phyloP scores from a whole-genome alignment of 176 grass and related monocot species.

The Avena eriantha region DNA sequence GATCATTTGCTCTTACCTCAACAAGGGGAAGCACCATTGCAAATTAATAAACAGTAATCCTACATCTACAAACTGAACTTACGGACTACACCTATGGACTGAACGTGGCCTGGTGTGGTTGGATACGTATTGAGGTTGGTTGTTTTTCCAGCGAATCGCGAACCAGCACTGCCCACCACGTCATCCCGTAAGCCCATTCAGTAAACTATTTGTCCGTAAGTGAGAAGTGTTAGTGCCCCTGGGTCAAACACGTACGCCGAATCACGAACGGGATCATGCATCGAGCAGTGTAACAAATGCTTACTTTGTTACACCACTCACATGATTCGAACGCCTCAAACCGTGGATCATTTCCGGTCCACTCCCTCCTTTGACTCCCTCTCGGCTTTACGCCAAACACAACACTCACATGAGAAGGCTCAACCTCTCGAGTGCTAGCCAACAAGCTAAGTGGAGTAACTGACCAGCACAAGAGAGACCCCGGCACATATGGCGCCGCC shows the following conservation, averaged over 20 bases:
- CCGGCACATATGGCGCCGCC: constrained; percentile 16
- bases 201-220: too few species aligned
- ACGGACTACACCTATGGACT: too few species aligned
- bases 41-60: too few species aligned
- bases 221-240: too few species aligned
- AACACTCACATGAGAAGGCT: neutral
- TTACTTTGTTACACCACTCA: neutral
- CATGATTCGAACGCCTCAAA: neutral
- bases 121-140: too few species aligned
- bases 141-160: too few species aligned
- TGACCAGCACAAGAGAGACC: neutral
- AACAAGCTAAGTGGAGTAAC: neutral
- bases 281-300: neutral
- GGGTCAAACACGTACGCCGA: neutral
- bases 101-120: too few species aligned
- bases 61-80: too few species aligned
- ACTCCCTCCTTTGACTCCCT: neutral
- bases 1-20: too few species aligned
- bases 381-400: neutral
- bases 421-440: neutral
- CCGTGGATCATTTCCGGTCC: neutral
- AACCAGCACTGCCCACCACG: too few species aligned
- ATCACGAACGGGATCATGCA: neutral
- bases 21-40: too few species aligned
- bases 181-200: too few species aligned